Conservation (phyloP, 1,284 basidiomycete genomes). For the Cryptococcus floricola region DNA sequence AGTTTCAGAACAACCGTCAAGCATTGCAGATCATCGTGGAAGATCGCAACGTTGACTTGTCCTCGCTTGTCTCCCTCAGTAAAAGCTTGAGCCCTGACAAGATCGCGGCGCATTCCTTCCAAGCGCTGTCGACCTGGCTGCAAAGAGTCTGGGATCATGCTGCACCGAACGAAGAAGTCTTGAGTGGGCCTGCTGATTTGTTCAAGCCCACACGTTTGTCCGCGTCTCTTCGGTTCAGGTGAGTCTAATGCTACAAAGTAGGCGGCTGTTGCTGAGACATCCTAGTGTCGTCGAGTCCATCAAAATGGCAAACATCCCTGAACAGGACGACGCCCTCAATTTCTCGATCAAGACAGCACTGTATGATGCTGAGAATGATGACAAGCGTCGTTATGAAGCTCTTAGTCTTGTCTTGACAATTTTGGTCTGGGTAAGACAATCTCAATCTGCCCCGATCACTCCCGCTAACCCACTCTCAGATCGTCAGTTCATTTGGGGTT, state of each 20-base stretch:
- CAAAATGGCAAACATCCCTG: conserved; percentile 29
- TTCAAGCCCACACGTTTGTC: conserved; percentile 29
- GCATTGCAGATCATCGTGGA: conserved; percentile 4
- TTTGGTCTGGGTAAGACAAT: conserved; percentile 15
- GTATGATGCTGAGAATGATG: conserved; percentile 16
- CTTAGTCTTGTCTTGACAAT: conserved; percentile 11
- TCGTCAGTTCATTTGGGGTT: conserved; percentile 24
- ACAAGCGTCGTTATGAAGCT: conserved; percentile 11
- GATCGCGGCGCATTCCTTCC: conserved; percentile 4
- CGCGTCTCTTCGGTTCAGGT: conserved; percentile 28
- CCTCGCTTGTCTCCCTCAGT: conserved; percentile 6
- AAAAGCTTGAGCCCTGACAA: neutral
- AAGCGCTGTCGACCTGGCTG: conserved; percentile 24
- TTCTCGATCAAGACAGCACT: conserved; percentile 25
- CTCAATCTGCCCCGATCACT: neutral
- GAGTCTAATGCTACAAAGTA: conserved; percentile 1
- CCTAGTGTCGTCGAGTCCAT: conserved; percentile 17
- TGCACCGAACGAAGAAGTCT: neutral
- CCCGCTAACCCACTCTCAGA: conserved; percentile 2
- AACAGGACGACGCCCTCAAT: conserved; percentile 31
- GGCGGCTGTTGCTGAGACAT: conserved; percentile 5
- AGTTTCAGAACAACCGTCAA: neutral
- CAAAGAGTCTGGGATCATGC: conserved; percentile 25
- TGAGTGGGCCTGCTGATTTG: conserved; percentile 23
- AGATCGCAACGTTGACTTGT: conserved; percentile 4